Evolutionary conservation across 768 basidiomycete genomes (phyloP).

Genomic region (Trametes gibbosa): DNA sequence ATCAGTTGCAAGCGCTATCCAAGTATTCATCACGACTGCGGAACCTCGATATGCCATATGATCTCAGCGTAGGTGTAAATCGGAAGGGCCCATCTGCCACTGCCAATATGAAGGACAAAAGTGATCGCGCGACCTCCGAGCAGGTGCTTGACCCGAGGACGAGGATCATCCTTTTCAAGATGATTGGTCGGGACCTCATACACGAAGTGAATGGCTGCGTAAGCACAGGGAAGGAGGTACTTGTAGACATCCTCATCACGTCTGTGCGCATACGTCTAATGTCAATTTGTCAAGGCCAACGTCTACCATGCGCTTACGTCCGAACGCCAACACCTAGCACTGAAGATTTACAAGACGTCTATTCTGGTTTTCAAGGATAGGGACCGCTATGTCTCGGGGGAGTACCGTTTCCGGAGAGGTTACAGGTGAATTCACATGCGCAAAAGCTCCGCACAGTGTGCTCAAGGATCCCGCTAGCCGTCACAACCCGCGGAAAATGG

Average conservation of each 20-base stretch:
- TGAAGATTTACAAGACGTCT: constrained; percentile 98
- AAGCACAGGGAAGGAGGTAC: constrained; percentile 95
- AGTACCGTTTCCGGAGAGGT: constrained; percentile 91
- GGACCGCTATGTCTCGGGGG: constrained; percentile 95
- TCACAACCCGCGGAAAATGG: constrained; percentile 97
- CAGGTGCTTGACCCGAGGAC: constrained; percentile 98
- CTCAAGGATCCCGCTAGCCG: constrained; percentile 36
- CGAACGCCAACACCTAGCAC: constrained; percentile 63
- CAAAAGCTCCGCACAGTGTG: background rate
- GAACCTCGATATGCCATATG: constrained; percentile 73
- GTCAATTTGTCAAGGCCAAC: constrained; percentile 63
- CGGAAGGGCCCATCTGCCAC: constrained; percentile 88
- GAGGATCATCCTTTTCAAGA: constrained; percentile 89
- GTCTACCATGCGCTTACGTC: constrained; percentile 87
- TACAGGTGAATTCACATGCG: constrained; percentile 43
- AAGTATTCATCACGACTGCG: constrained; percentile 76
- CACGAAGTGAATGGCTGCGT: constrained; percentile 94
- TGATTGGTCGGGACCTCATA: constrained; percentile 88
- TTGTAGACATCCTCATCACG: constrained; percentile 12
- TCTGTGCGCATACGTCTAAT: background rate
- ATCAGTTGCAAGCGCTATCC: constrained; percentile 71
- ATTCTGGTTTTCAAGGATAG: constrained; percentile 97
- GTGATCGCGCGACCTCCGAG: constrained; percentile 94
- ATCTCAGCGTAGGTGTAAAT: constrained; percentile 72
- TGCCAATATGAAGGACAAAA: constrained; percentile 92